A percentile compares a stretch with the other conserved stretches of the same genome.
phyloP scores from a whole-genome alignment of 495 filamentous ascomycete genomes.

The Neurospora sublineolata region DNA sequence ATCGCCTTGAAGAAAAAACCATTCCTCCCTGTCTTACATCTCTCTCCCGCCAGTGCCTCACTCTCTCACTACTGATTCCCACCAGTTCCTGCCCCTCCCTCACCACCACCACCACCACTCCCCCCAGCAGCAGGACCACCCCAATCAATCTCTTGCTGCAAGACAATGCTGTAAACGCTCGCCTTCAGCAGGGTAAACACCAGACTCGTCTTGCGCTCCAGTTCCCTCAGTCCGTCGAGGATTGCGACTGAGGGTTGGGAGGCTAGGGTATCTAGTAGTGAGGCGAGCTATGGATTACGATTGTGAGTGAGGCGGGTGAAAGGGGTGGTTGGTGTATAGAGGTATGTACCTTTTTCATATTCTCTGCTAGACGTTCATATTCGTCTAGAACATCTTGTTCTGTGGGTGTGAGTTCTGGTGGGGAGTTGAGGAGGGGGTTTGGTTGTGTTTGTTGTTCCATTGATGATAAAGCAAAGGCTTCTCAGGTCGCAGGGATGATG shows the following conservation, averaged over 20 bases:
- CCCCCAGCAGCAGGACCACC: slow-evolving; percentile 19
- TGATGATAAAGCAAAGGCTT: not conserved
- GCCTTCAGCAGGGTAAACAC: slow-evolving; percentile 95
- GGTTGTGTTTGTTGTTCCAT: slow-evolving; percentile 22
- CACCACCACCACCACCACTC: not conserved
- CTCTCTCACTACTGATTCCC: not conserved
- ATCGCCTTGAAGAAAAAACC: not conserved
- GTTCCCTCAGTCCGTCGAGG: slow-evolving; percentile 69
- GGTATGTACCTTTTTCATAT: slow-evolving; percentile 71
- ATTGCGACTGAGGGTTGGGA: slow-evolving; percentile 56
- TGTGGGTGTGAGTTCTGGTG: slow-evolving; percentile 55
- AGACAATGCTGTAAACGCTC: slow-evolving; percentile 93
- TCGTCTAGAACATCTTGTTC: slow-evolving; percentile 94
- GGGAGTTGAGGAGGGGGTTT: slow-evolving; percentile 19
- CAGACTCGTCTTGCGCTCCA: slow-evolving; percentile 87
- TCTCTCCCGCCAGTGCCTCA: not conserved
- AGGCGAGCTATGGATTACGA: slow-evolving; percentile 41
- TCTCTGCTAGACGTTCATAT: slow-evolving; percentile 75
- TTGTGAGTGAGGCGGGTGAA: too few species aligned
- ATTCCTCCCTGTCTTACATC: not conserved
- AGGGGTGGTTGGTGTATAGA: slow-evolving; percentile 5
- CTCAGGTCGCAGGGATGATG: not conserved
- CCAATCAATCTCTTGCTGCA: slow-evolving; percentile 84
- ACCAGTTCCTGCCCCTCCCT: not conserved
- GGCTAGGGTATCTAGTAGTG: slow-evolving; percentile 49